phyloP scores from a whole-genome alignment of 1,139 yeast genomes.

The Candida neerlandica region DNA sequence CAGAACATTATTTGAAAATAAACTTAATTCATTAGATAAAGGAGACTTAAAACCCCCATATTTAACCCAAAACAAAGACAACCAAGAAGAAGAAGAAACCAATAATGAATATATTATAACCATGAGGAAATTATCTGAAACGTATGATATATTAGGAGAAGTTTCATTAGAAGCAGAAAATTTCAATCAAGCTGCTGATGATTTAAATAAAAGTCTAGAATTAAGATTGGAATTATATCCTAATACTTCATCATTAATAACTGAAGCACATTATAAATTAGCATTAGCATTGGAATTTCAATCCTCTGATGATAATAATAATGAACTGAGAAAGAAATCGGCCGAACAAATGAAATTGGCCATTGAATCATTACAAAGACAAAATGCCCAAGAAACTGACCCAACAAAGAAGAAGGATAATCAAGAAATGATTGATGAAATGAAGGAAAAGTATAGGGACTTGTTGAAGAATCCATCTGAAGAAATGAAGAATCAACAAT shows the following conservation, averaged over 20 bases:
- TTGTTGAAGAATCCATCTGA: constrained; percentile 55
- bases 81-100: constrained; percentile 32
- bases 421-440: constrained; percentile 54
- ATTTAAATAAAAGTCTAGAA: constrained; percentile 58
- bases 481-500: constrained; percentile 56
- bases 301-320: constrained; percentile 56
- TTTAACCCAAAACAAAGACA: constrained; percentile 32
- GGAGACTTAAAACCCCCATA: constrained; percentile 31
- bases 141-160: constrained; percentile 83
- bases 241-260: constrained; percentile 57
- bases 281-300: constrained; percentile 79
- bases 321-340: constrained; percentile 51
- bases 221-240: constrained; percentile 58
- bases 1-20: constrained; percentile 60
- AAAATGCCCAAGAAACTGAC: constrained; percentile 33
- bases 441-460: constrained; percentile 54
- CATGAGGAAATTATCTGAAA: constrained; percentile 66
- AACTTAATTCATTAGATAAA: constrained; percentile 31
- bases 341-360: constrained; percentile 62
- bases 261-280: constrained; percentile 82
- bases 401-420: constrained; percentile 44
- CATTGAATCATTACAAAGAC: constrained; percentile 56
- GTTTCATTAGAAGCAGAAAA: constrained; percentile 86
- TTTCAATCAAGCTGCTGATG: constrained; percentile 73
- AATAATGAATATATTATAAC: constrained; percentile 36